Conservation (phyloP, 257 asterid species). For the Plantago ovata region DNA sequence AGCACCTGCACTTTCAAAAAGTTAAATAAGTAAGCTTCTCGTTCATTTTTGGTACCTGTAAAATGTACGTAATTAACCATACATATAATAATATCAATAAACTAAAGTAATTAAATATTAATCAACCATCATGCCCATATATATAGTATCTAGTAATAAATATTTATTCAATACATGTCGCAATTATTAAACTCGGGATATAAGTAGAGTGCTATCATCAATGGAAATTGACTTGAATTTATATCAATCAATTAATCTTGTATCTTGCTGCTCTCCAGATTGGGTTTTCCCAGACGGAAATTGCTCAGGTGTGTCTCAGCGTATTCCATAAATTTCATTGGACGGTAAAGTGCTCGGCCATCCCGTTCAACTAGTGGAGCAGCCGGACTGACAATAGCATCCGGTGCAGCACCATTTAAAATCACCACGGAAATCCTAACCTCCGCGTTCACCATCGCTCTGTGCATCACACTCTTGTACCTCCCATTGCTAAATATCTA, state of each 20-base stretch:
- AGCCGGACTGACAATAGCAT: slow-evolving; percentile 36
- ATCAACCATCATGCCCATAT: too few relatives aligned
- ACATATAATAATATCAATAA: too few relatives aligned
- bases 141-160: too few relatives aligned
- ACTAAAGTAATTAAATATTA: too few relatives aligned
- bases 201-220: too few relatives aligned
- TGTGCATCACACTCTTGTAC: slow-evolving; percentile 37
- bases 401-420: slow-evolving; percentile 44
- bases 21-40: too few relatives aligned
- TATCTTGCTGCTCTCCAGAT: slow-evolving; percentile 31
- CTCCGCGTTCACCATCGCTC: slow-evolving; percentile 32
- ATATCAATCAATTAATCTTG: background rate
- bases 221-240: background rate
- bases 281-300: slow-evolving; percentile 32
- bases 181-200: too few relatives aligned
- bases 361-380: slow-evolving; percentile 15
- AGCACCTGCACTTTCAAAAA: too few relatives aligned
- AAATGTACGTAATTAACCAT: too few relatives aligned
- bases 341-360: slow-evolving; percentile 23
- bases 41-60: too few relatives aligned
- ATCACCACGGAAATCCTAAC: slow-evolving; percentile 40
- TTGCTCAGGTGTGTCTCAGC: slow-evolving; percentile 35
- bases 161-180: too few relatives aligned
- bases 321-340: slow-evolving; percentile 49
- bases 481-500: slow-evolving; percentile 42